Base-by-base conservation (phyloP, 306 rosid genomes). In the Acacia confusa region DNA sequence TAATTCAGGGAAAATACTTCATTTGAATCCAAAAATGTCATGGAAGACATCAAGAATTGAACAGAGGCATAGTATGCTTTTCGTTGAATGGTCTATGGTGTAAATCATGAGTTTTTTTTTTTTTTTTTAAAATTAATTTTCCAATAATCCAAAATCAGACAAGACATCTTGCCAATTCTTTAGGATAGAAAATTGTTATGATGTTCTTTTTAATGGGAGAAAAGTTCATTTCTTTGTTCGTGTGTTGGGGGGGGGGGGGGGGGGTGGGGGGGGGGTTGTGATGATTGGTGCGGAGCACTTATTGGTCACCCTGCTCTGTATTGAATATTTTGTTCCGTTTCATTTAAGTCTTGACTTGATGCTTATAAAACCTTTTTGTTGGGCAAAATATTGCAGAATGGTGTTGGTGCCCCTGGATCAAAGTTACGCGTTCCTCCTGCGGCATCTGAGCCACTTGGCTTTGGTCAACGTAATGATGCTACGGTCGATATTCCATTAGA, bases 401-500 rank as follows among this genome's bases (percentile, higher is more conserved):
- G 94, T 6, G 44, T 75, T 44, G 72, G 84, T 75, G 92, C 90
- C 63, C 89, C 92, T 50, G 91, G 90, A 73, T 89, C 98, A 67
- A 95, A 92, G 87, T 63, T 90, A 4, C 97, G 97, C 7, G 83
- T 86, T 84, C 91, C 97, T 32, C 87, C 96, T 14, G 34, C 82
- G 38, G 81, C 87, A 66, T 91, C 99, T 81, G 94, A 84, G 40
- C 67, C 92, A 53, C 82, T 89, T 76, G 95, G 99, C 66, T 92
- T 81, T 87, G 98, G 98, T 79, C 97, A 90, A 84, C 91, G 89
- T 57, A 87, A 95, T 82, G 99, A 95, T 81, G 98, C 97, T 19
- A 93, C 97, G 2, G 97, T 93, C 47, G 97, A 95, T 82, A 92
- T 95, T 64, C 98, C 99, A 27, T 79, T 95, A 86, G 99, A 93